These are phyloP conservation scores for Quercus lobata DNA, from an alignment of 331 rosid genomes.

Conservation along the genomic window DNA sequence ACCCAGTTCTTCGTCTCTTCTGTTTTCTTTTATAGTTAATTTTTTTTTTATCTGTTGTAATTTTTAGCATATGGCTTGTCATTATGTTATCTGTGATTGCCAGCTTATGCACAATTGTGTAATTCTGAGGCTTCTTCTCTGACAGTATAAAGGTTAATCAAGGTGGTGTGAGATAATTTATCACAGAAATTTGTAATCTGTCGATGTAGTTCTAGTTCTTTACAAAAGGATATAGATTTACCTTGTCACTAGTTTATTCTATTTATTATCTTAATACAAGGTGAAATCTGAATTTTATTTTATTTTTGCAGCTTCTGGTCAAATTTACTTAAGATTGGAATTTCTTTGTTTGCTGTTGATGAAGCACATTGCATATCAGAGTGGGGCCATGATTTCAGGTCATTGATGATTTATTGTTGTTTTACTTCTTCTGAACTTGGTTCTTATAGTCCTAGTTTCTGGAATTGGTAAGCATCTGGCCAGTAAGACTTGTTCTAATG, in stretches of 20 bases:
- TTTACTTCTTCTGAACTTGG: not conserved
- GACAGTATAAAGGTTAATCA: not conserved
- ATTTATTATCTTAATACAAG: constrained; percentile 12
- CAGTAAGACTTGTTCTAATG: not conserved
- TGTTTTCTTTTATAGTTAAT: not conserved
- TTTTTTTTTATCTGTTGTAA: not conserved
- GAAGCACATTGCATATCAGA: constrained; percentile 98
- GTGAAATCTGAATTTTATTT: constrained; percentile 1
- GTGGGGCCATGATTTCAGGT: constrained; percentile 95
- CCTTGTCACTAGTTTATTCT: not conserved
- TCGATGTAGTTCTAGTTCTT: not conserved
- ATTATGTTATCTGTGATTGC: not conserved
- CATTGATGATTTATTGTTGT: not conserved
- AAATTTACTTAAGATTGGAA: constrained; percentile 69
- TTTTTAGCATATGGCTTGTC: not conserved
- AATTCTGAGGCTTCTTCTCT: not conserved
- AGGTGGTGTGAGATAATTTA: constrained; percentile 10
- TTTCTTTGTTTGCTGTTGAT: constrained; percentile 87
- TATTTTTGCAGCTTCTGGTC: constrained; percentile 79
- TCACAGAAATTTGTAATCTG: not conserved
- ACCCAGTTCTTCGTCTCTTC: not conserved
- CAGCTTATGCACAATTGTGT: not conserved
- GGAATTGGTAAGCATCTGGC: not conserved
- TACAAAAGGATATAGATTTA: not conserved
- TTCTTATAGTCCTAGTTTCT: not conserved